Conservation (phyloP, 2,329 filamentous ascomycete genomes). For the Arthrobotrys iridis region DNA sequence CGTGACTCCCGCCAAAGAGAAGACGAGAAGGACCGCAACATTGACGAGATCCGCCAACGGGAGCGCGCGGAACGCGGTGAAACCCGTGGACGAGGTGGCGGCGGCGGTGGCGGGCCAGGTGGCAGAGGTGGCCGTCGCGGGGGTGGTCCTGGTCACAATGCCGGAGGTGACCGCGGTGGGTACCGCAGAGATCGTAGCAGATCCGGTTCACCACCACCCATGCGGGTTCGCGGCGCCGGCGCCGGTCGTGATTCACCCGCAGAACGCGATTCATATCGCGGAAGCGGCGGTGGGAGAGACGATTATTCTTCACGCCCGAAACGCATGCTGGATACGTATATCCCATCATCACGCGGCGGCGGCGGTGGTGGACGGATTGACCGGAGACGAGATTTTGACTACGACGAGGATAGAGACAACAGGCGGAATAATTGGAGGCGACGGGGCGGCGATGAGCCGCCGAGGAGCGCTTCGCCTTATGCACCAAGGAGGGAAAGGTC, state of each 20-base stretch:
- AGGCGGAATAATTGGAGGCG: constrained; percentile 56
- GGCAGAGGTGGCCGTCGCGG: constrained; percentile 63
- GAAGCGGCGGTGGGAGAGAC: constrained; percentile 63
- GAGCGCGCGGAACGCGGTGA: constrained; percentile 63
- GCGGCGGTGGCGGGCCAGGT: constrained; percentile 61
- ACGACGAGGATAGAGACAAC: constrained; percentile 58
- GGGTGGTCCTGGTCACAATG: constrained; percentile 61
- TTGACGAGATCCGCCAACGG: constrained; percentile 74
- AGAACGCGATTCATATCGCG: constrained; percentile 60
- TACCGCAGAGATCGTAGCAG: constrained; percentile 62
- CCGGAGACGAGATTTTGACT: constrained; percentile 58
- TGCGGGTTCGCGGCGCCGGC: constrained; percentile 62
- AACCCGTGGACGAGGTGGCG: constrained; percentile 62
- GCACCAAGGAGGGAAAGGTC: constrained; percentile 25
- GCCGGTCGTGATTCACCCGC: constrained; percentile 59
- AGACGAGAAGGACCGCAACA: constrained; percentile 75
- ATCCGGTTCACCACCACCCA: constrained; percentile 63
- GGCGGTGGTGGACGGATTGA: constrained; percentile 39
- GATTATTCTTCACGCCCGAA: constrained; percentile 60
- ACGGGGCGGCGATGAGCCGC: constrained; percentile 58
- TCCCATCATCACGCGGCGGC: constrained; percentile 60
- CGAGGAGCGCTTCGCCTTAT: constrained; percentile 57
- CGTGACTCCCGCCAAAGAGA: constrained; percentile 77
- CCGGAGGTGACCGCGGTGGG: constrained; percentile 56
- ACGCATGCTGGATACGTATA: constrained; percentile 58